Base-by-base conservation (phyloP, 73 alveolate species). In the Breviolum minutum region DNA sequence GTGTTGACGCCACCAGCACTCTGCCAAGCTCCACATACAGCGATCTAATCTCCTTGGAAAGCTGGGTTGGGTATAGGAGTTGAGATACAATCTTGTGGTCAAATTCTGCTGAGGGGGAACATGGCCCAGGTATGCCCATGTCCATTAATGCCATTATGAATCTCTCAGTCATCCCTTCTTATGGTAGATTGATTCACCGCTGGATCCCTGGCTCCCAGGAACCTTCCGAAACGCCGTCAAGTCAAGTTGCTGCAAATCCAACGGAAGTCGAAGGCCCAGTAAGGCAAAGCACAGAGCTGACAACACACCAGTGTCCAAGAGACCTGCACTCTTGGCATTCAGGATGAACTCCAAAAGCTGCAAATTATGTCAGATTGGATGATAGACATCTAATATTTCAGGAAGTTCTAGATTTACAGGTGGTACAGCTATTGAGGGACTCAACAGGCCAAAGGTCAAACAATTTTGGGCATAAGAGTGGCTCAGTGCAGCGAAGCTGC, bases 1-100 rank as follows among this genome's bases (percentile, higher is more conserved):
- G 91, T 92, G 98, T 60, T 92, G 98, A 26, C 98, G 89, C 89
- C 86, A 80, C 98, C 98, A 92, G 70, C 83, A 80, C 98, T 92
- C 98, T 12, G 98, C 98, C 91, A 92, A 17, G 90, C 98, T 92
- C 98, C 98, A 92, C 81, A 81, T 92, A 54, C 82, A n/a, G 20
- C 98, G 77, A 61, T 92, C 98, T 80, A 92, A 60, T 16, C 98
- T 66, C 98, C 98, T 77, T 79, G 24, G 87, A 30, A 30, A 26
- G 54, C 54, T 40, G 54, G 54, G 54, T 40, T 40, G 17, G 17
- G 17, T 11, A 66, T 13, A 68, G 77, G 24, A 14, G 77, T 4
- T 14, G 77, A 68, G n/a, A 22, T 22, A 68, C 24, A 22, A 17
- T 68, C n/a, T 68, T 68, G 2, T 22, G 24, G 24, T 2, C 77